Percentiles rank a stretch among this genome's conserved stretches.
phyloP scores from a whole-genome alignment of 345 rosid species.

The Psidium friedrichsthalianum region DNA sequence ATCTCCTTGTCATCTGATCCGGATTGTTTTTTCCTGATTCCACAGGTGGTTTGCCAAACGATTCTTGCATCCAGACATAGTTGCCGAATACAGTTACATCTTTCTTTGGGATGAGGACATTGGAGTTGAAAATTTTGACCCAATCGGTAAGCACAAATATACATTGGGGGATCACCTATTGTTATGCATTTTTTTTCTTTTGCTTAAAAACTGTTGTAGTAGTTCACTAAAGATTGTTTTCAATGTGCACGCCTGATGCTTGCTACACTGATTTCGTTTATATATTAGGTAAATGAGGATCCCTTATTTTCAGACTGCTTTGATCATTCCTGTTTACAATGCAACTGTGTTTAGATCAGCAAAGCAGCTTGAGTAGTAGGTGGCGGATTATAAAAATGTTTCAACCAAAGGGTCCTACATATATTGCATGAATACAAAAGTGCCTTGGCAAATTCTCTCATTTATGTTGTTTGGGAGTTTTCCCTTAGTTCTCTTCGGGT shows the following conservation, averaged over 20 bases:
- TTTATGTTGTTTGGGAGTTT: background rate
- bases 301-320: background rate
- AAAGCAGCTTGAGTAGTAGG: background rate
- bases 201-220: background rate
- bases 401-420: background rate
- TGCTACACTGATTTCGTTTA: background rate
- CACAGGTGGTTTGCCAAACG: constrained; percentile 96
- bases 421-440: background rate
- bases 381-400: background rate
- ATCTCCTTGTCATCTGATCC: background rate
- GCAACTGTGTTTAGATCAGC: background rate
- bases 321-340: background rate
- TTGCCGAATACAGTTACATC: constrained; percentile 59
- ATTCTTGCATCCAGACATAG: constrained; percentile 87
- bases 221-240: background rate
- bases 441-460: background rate
- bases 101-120: constrained; percentile 98
- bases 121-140: constrained; percentile 69
- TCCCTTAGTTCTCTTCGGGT: background rate
- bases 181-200: background rate
- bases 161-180: background rate
- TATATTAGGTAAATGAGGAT: background rate
- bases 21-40: background rate
- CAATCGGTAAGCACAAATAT: constrained; percentile 22
- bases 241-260: background rate